Evolutionary conservation across 495 filamentous ascomycete genomes (phyloP), one percentile per base, ranked within the genome.

Genomic region (Hypoxylon perforatum): DNA sequence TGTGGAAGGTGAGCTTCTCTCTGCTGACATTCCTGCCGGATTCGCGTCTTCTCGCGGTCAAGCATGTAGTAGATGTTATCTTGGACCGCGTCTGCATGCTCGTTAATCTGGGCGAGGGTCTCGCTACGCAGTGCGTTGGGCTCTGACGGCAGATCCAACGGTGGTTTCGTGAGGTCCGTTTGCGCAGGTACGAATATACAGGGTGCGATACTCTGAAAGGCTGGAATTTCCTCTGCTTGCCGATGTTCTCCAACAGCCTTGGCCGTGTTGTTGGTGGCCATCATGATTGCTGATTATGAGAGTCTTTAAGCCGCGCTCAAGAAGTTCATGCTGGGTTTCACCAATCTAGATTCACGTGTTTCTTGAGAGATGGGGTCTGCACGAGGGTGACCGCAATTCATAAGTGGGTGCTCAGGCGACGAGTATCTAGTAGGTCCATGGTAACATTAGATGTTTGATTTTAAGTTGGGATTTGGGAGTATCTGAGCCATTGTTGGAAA

Each of bases 181-280:
- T 51, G 57, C 47, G 82, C 73, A 5, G 82, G 78, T 1, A 77
- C 73, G 61, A 85, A 84, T 18, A 84, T 80, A 38, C 72, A 65
- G 4, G 80, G 76, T 1, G 73, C 65, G 21, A 80, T 67, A 59
- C 61, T 75, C 11, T 39, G 59, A 44, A 76, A 73, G 0, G 47
- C 53, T 1, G 78, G 78, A n/a, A 79, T 79, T 1, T 61, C 55
- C 9, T 77, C 73, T 36, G 71, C 42, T 28, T 44, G 47, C 25
- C 55, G 57, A 15, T 58, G 54, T 7, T 10, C 36, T 3, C 58
- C 21, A 1, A 18, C 14, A n/a, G 10, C 46, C 21, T 49, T 60
- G 3, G 21, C 36, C 35, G 33, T 15, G n/a, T 18, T 17, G 22
- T 38, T 19, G 1, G 46, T 46, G 10, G 25, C 33, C 22, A 47